Evolutionary conservation across 345 rosid genomes (phyloP).

Genomic region (Turnera subulata): DNA sequence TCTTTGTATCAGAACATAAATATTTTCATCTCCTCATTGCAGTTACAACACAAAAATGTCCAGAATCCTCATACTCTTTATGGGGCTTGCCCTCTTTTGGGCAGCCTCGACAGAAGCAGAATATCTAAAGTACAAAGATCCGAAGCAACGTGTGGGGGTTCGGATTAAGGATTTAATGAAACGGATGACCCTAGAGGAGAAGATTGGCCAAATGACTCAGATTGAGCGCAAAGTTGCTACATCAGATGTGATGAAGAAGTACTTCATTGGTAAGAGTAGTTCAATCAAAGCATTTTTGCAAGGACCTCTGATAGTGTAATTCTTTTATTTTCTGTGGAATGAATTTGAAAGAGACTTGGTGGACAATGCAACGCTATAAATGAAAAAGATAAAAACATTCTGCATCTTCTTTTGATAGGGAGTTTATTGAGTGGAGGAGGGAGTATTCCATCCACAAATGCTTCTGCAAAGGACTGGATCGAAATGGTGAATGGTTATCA

Average conservation of each 20-base stretch:
- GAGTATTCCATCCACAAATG: slow-evolving; percentile 57
- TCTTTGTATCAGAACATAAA: too few species aligned
- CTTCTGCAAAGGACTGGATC: slow-evolving; percentile 65
- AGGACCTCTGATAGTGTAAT: neutral
- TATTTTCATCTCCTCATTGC: too few species aligned
- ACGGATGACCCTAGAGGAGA: slow-evolving; percentile 79
- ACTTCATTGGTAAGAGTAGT: slow-evolving; percentile 55
- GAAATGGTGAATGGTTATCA: slow-evolving; percentile 69
- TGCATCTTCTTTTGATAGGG: too few species aligned
- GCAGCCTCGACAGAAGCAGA: slow-evolving; percentile 23
- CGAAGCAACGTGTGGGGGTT: slow-evolving; percentile 45
- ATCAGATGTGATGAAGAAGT: slow-evolving; percentile 58
- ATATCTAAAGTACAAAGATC: slow-evolving; percentile 60
- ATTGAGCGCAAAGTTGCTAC: slow-evolving; percentile 70
- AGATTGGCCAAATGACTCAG: slow-evolving; percentile 95
- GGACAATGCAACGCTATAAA: too few species aligned
- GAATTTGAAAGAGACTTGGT: too few species aligned
- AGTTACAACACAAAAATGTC: slow-evolving; percentile 22
- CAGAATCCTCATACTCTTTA: slow-evolving; percentile 15
- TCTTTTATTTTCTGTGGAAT: neutral
- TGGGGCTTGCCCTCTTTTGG: slow-evolving; percentile 29
- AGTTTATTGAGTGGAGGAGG: slow-evolving; percentile 96
- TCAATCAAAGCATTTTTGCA: too few species aligned
- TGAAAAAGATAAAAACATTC: too few species aligned
- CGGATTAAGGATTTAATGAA: slow-evolving; percentile 68